Evolutionary conservation across 345 rosid species (phyloP).

Genomic region (Bruguiera gymnorhiza): DNA sequence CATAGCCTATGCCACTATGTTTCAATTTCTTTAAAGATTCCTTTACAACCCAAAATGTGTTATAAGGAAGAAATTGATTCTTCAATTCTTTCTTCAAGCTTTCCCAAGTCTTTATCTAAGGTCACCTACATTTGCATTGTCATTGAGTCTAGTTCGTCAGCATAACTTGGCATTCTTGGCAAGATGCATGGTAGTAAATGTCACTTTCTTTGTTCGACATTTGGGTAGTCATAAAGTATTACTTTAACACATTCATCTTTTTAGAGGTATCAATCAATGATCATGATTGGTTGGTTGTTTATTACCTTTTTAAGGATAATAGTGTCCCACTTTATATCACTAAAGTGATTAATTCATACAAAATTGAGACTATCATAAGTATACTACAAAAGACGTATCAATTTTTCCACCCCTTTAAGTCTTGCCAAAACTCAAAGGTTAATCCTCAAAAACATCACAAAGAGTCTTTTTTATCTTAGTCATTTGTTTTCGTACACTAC

Average conservation of each 20-base stretch:
- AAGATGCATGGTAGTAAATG: background rate
- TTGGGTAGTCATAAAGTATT: background rate
- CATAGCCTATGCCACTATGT: background rate
- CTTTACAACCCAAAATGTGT: background rate
- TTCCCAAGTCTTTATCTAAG: background rate
- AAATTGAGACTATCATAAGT: too few species aligned
- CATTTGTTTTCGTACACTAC: too few species aligned
- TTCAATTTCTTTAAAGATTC: background rate
- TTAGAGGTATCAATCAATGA: accelerated
- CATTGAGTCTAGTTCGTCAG: background rate
- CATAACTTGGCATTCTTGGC: background rate
- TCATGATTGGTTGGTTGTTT: too few species aligned
- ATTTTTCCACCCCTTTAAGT: too few species aligned
- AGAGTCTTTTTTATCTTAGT: too few species aligned
- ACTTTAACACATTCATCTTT: background rate
- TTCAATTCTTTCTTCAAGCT: background rate
- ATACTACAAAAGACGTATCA: accelerated
- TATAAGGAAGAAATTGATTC: background rate
- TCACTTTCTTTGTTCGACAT: background rate
- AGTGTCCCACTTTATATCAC: too few species aligned
- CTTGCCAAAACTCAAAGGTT: too few species aligned
- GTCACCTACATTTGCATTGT: background rate
- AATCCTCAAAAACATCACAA: accelerated
- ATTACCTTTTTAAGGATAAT: too few species aligned
- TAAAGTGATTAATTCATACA: accelerated